Percentiles rank a stretch among this genome's conserved stretches.
Conservation (phyloP, 2,329 filamentous ascomycete genomes). For the Xylaria sp. region DNA sequence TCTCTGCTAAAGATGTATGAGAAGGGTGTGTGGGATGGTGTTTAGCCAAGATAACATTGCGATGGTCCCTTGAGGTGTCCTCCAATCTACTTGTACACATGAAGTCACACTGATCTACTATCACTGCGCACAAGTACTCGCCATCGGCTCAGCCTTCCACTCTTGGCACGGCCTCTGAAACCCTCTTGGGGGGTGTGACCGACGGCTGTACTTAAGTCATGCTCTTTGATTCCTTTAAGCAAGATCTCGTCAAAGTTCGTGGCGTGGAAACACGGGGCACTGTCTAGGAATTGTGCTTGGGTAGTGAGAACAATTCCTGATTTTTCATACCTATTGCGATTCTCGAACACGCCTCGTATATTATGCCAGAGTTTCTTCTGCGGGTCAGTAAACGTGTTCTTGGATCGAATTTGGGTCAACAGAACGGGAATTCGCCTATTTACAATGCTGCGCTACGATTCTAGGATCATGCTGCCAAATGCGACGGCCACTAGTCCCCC, state of each 20-base stretch:
- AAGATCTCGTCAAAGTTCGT: not conserved
- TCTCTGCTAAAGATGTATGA: not conserved
- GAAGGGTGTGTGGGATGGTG: not conserved
- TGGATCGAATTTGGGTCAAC: too few relatives aligned
- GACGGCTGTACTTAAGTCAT: slow-evolving; percentile 3
- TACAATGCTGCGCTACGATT: too few relatives aligned
- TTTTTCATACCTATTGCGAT: too few relatives aligned
- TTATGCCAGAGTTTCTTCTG: too few relatives aligned
- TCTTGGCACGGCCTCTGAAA: slow-evolving; percentile 5
- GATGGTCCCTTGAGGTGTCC: not conserved
- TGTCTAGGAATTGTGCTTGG: not conserved
- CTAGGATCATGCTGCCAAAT: too few relatives aligned
- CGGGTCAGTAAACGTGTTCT: too few relatives aligned
- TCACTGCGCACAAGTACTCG: not conserved
- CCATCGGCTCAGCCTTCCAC: slow-evolving; percentile 1
- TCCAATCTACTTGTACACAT: not conserved
- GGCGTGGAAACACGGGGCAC: not conserved
- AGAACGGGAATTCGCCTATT: too few relatives aligned
- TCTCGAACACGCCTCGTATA: too few relatives aligned
- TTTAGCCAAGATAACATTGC: not conserved
- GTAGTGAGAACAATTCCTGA: not conserved
- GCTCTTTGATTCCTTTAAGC: not conserved
- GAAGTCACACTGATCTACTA: too few relatives aligned
- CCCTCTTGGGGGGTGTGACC: slow-evolving; percentile 13
- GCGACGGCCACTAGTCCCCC: too few relatives aligned